Percentiles rank a stretch among this genome's conserved stretches.
Conservation (phyloP, 2,329 filamentous ascomycete genomes). For the Fusarium devonianum region DNA sequence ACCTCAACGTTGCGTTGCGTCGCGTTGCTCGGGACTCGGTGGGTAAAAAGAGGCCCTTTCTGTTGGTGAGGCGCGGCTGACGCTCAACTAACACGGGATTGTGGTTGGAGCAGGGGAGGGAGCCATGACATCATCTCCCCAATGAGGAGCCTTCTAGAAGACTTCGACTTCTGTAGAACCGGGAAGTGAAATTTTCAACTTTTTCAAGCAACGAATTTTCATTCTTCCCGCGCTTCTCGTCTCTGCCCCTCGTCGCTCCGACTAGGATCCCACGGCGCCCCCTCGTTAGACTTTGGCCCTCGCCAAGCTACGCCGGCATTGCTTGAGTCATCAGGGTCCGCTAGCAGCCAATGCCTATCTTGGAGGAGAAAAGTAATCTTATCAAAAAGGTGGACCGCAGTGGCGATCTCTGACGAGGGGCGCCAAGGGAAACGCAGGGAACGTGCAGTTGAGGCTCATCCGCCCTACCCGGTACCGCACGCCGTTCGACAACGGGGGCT, state of each 20-base stretch:
- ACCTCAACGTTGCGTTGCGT: too few species aligned
- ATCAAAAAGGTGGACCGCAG: slow-evolving; percentile 24
- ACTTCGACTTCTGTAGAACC: neutral
- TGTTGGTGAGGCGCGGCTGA: slow-evolving; percentile 29
- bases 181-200: neutral
- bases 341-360: slow-evolving; percentile 19
- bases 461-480: slow-evolving; percentile 31
- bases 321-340: slow-evolving; percentile 27
- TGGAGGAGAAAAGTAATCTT: slow-evolving; percentile 22
- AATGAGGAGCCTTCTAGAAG: slow-evolving; percentile 25
- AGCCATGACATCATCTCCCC: slow-evolving; percentile 21
- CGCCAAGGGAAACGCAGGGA: too few species aligned
- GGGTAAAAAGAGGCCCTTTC: too few species aligned
- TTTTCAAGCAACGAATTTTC: too few species aligned
- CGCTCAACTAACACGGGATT: slow-evolving; percentile 19
- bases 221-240: neutral
- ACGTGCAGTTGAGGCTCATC: slow-evolving; percentile 8
- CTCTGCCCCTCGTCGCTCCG: neutral
- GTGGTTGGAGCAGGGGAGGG: slow-evolving; percentile 3
- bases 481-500: too few species aligned
- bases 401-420: slow-evolving; percentile 29
- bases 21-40: slow-evolving; percentile 13
- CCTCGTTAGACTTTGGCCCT: slow-evolving; percentile 6
- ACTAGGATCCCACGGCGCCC: too few species aligned
- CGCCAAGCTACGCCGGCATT: slow-evolving; percentile 26